phyloP scores from a whole-genome alignment of 208 protist genomes.

The Trypanosoma scelopori region DNA sequence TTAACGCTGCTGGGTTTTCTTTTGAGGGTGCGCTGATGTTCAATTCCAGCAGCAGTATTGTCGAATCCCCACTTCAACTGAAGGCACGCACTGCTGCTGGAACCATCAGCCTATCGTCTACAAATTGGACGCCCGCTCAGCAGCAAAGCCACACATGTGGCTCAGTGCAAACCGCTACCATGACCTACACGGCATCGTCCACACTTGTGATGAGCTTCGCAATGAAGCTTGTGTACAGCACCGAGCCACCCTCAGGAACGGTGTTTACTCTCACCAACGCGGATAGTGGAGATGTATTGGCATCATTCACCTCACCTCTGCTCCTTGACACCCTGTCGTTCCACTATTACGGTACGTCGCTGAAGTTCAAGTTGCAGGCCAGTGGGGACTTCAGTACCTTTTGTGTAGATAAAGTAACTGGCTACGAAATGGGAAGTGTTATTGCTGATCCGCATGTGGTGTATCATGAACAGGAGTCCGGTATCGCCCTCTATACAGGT shows the following conservation, averaged over 20 bases:
- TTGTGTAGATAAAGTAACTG: constrained; percentile 6
- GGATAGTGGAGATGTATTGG: not conserved
- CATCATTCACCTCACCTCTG: not conserved
- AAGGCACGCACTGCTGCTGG: not conserved
- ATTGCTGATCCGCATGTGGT: constrained; percentile 12
- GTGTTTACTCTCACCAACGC: constrained; percentile 5
- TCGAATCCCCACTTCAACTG: constrained; percentile 8
- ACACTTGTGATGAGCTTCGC: not conserved
- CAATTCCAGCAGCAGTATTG: not conserved
- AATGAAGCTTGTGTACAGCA: constrained; percentile 6
- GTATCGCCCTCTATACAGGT: constrained; percentile 5
- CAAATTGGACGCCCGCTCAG: constrained; percentile 6
- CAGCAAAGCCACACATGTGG: not conserved
- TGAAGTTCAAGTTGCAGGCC: not conserved
- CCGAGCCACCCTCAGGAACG: not conserved
- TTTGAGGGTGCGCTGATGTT: not conserved
- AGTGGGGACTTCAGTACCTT: not conserved
- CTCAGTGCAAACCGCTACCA: constrained; percentile 1
- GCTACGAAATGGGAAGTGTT: constrained; percentile 12
- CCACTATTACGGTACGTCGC: not conserved
- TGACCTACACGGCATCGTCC: not conserved
- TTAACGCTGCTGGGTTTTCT: constrained; percentile 7
- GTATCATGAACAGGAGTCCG: constrained; percentile 13
- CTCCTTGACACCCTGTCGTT: constrained; percentile 4
- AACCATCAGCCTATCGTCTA: not conserved